Evolutionary conservation across 2,329 filamentous ascomycete genomes (phyloP).

Genomic region (Emergomyces orientalis): DNA sequence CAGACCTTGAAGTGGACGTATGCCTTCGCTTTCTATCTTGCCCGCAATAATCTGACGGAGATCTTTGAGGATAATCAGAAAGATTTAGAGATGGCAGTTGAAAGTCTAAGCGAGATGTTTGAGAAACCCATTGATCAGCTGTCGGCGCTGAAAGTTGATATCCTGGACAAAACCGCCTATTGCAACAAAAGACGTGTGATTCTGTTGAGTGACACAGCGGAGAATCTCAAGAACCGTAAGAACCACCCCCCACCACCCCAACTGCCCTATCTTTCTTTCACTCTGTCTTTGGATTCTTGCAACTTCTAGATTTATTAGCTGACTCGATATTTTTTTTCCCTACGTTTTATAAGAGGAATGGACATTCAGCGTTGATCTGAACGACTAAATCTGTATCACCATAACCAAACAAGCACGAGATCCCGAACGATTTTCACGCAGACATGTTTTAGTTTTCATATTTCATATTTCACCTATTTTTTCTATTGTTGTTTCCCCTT

Average conservation of each 20-base stretch:
- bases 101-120: conserved; percentile 97
- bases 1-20: conserved; percentile 99
- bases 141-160: conserved; percentile 81
- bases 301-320: background rate
- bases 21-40: conserved; percentile 96
- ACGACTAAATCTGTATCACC: conserved; percentile 3
- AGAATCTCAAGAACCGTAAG: conserved; percentile 80
- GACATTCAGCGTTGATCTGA: conserved; percentile 36
- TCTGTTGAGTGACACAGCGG: conserved; percentile 80
- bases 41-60: conserved; percentile 85
- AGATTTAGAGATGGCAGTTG: conserved; percentile 92
- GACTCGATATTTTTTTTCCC: conserved; percentile 3
- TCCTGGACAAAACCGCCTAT: conserved; percentile 97
- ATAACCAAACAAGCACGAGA: background rate
- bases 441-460: background rate
- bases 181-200: conserved; percentile 90
- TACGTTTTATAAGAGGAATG: conserved; percentile 30
- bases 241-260: conserved; percentile 15
- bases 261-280: background rate
- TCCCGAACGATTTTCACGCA: background rate
- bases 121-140: conserved; percentile 90
- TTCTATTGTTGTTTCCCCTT: background rate
- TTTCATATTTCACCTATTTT: background rate
- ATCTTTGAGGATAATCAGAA: conserved; percentile 99
- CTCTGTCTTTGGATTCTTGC: background rate